Conservation (phyloP, 1,284 basidiomycete species). For the Dichomitus squalens region DNA sequence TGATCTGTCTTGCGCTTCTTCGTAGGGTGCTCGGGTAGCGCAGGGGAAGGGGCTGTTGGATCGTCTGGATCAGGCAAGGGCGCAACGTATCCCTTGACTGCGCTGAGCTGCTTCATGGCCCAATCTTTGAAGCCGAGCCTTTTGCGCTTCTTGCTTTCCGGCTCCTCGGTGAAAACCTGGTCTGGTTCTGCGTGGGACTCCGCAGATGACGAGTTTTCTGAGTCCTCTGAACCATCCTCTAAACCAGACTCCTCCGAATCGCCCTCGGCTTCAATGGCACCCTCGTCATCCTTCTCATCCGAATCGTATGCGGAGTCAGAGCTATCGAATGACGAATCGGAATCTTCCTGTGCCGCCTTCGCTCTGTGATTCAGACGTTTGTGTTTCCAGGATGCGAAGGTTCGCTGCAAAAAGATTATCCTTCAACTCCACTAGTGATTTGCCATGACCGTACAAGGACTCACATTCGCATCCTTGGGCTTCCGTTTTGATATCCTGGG, state of each 20-base stretch:
- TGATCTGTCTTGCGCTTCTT: constrained; percentile 47
- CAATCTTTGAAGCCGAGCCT: constrained; percentile 78
- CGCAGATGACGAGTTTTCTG: neutral
- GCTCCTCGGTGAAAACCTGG: constrained; percentile 2
- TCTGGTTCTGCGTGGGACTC: neutral
- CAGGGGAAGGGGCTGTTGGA: neutral
- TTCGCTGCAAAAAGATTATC: constrained; percentile 1
- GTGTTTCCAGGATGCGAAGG: constrained; percentile 36
- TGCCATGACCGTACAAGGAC: constrained; percentile 10
- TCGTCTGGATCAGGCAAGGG: constrained; percentile 13
- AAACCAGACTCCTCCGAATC: constrained; percentile 13
- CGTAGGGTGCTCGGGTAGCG: constrained; percentile 19
- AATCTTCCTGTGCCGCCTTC: constrained; percentile 34
- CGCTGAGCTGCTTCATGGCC: constrained; percentile 76
- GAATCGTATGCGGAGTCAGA: constrained; percentile 71
- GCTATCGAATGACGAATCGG: constrained; percentile 74
- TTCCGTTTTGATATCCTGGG: constrained; percentile 50
- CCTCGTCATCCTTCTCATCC: constrained; percentile 39
- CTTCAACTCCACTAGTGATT: neutral
- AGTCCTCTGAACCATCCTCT: neutral
- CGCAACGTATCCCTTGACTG: constrained; percentile 54
- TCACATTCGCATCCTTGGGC: constrained; percentile 45
- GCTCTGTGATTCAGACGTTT: constrained; percentile 1
- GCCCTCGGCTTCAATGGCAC: constrained; percentile 15
- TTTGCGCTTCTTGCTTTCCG: constrained; percentile 36